Evolutionary conservation across 2,329 filamentous ascomycete species (phyloP), one percentile per base, ranked within the genome.

Genomic region (Microcyclosporella mali): DNA sequence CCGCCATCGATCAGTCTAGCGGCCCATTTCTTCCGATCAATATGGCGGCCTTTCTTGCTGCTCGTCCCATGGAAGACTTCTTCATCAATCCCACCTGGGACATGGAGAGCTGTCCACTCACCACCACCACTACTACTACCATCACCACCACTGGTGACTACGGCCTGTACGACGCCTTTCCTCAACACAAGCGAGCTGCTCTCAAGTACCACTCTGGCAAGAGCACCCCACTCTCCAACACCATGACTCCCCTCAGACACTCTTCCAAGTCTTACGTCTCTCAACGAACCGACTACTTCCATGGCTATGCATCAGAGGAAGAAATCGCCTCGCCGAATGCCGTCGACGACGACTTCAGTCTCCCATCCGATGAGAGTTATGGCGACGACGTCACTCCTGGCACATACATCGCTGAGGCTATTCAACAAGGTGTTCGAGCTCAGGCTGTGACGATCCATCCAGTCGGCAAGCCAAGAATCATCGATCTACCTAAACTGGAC

Each of bases 301-400:
- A 46, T 28, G 47, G 47, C 28, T 62, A 58, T 38, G 47, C 49
- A 11, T 60, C 58, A 6, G 59, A 60, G 12, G 59, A 62, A 48
- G 59, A 62, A 45, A 45, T 44, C 27, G 50, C 51, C n/a, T 61
- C 58, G 4, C 56, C 57, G 0, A 35, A 54, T 28, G 52, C 52
- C 21, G 40, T 44, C 21, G 48, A 52, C 29, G 52, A 56, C 17
- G 45, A 50, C 28, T 37, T 47, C 38, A 57, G 51, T 36, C 41
- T 53, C 4, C 44, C 42, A 14, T 59, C 56, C 12, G 45, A 41
- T 18, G 44, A 46, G 35, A 31, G 40, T 14, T 37, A 21, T 18
- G 47, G 45, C 36, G 58, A 60, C 30, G 41, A 50, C 7, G 36
- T 58, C n/a, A 52, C 48, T 30, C 41, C 54, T n/a, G 52, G 30